Base-by-base conservation (phyloP, 495 filamentous ascomycete genomes). In the Neurospora discreta region DNA sequence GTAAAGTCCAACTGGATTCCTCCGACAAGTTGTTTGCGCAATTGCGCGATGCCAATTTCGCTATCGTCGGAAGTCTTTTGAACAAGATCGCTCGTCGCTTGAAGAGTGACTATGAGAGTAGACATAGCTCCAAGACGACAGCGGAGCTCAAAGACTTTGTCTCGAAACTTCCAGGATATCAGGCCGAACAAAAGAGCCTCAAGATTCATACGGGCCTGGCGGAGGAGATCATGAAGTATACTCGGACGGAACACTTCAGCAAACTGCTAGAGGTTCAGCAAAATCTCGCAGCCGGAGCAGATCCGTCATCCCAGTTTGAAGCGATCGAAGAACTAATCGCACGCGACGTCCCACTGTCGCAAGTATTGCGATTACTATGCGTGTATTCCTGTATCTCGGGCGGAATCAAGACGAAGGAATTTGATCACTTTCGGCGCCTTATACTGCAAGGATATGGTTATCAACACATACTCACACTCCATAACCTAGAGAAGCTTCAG, bases 161-260 rank as follows among this genome's bases (percentile, higher is more conserved):
- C 20, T 89, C 89, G 73, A 95, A 95, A 75, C 85, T 99, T 36
- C 94, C 94, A 2, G 90, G 91, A 23, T 97, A 96, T 74, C 96
- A 98, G 80, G 89, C 92, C 13, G 96, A 99, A 79, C 93, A 98
- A 74, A 92, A 95, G 78, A 94, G 92, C 75, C 81, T 98, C 46
- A 93, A 95, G 71, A 87, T 95, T 0, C 96, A 99, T 81, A 97
- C 94, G 5, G 90, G 90, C 30, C 86, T 99, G 43, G 92, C 93
- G 1, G 95, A 98, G 80, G 96, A 98, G 73, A 97, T 98, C 71
- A 91, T 95, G 87, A 93, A 94, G 77, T 86, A 92, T 74, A 99
- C 96, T 2, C 86, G 91, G 39, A 89, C 92, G 15, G 95, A 98
- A 73, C 88, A 90, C 71, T 99, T 98, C 83, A 92, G 89, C 74